A percentile compares a stretch with the other conserved stretches of the same genome.
Conservation (phyloP, 1,284 basidiomycete species). For the Sanghuangporus weigelae region DNA sequence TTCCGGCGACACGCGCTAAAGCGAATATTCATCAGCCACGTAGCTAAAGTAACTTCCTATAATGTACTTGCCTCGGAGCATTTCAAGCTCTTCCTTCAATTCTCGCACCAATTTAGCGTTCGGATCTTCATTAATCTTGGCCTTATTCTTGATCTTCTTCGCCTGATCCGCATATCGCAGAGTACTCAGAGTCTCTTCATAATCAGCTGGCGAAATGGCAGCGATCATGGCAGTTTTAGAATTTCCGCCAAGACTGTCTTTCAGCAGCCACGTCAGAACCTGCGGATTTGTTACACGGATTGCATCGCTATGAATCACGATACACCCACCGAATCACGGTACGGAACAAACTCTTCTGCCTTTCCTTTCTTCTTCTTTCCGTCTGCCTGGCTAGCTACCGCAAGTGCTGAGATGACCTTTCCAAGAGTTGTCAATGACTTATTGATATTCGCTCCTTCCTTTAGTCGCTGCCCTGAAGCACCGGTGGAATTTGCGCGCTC, state of each 20-base stretch:
- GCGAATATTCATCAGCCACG: slow-evolving; percentile 16
- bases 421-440: slow-evolving; percentile 96
- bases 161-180: slow-evolving; percentile 96
- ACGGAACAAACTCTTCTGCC: slow-evolving; percentile 86
- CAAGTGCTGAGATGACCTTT: slow-evolving; percentile 93
- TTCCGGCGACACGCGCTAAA: slow-evolving; percentile 66
- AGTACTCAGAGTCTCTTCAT: slow-evolving; percentile 95
- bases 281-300: slow-evolving; percentile 25
- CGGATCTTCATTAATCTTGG: slow-evolving; percentile 97
- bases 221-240: slow-evolving; percentile 98
- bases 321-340: slow-evolving; percentile 82
- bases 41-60: background rate
- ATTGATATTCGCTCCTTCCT: slow-evolving; percentile 98
- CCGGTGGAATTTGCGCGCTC: slow-evolving; percentile 96
- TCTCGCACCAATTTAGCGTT: slow-evolving; percentile 98
- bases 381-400: slow-evolving; percentile 61
- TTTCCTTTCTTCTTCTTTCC: slow-evolving; percentile 82
- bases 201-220: slow-evolving; percentile 95
- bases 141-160: slow-evolving; percentile 99
- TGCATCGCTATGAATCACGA: too few species aligned
- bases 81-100: slow-evolving; percentile 95
- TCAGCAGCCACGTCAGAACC: slow-evolving; percentile 96
- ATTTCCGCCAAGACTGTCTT: slow-evolving; percentile 94
- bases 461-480: slow-evolving; percentile 89
- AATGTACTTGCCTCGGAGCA: slow-evolving; percentile 62